A percentile compares a stretch with the other conserved stretches of the same genome.
Conservation (phyloP, 495 filamentous ascomycete species). For the Thermochaetoides thermophila region DNA sequence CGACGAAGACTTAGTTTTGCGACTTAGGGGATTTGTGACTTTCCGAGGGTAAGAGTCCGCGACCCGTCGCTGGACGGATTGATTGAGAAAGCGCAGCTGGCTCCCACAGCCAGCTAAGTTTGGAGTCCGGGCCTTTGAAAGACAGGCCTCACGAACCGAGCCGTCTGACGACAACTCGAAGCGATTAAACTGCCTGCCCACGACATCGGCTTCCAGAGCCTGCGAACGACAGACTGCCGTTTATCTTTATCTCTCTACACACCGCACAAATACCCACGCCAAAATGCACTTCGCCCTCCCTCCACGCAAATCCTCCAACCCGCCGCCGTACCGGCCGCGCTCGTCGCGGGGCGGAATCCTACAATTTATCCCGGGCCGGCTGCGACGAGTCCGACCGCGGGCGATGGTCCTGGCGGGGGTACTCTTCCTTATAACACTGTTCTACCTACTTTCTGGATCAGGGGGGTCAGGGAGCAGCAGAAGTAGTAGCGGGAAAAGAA, state of each 20-base stretch:
- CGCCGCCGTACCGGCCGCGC: slow-evolving; percentile 44
- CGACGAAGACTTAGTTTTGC: too few relatives aligned
- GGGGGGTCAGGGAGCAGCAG: slow-evolving; percentile 22
- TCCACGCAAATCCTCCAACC: slow-evolving; percentile 62
- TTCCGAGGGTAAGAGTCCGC: too few relatives aligned
- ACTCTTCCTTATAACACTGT: slow-evolving; percentile 37
- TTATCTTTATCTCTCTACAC: slow-evolving; percentile 3
- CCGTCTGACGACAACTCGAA: too few relatives aligned
- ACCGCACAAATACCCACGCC: slow-evolving; percentile 6
- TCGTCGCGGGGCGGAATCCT: slow-evolving; percentile 39
- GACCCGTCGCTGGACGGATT: too few relatives aligned
- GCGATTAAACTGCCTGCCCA: too few relatives aligned
- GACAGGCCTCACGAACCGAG: too few relatives aligned
- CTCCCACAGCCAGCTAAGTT: too few relatives aligned
- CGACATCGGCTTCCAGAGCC: too few relatives aligned
- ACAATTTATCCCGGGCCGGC: slow-evolving; percentile 33
- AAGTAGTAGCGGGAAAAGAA: neutral
- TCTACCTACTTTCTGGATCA: slow-evolving; percentile 45
- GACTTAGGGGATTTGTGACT: too few relatives aligned
- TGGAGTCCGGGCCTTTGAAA: too few relatives aligned
- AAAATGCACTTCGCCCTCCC: slow-evolving; percentile 88
- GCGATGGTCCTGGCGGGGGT: slow-evolving; percentile 42
- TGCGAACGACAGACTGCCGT: too few relatives aligned
- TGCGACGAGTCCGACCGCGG: slow-evolving; percentile 55
- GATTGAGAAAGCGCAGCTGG: too few relatives aligned